Conservation (phyloP, 2,329 filamentous ascomycete species). For the Aspergillus sp. region DNA sequence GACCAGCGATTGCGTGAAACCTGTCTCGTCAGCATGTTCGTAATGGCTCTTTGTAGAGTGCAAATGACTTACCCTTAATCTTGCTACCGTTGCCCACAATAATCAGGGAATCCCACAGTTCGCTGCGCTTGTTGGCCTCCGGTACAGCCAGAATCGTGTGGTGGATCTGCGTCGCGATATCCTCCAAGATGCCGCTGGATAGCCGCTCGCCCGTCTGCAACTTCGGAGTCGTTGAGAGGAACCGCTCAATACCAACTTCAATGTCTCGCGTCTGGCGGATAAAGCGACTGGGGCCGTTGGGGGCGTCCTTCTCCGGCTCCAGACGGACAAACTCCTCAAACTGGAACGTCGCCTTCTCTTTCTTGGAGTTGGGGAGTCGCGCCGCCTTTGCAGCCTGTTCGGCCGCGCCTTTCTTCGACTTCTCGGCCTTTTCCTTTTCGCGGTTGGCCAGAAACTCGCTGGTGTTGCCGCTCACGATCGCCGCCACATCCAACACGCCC, state of each 20-base stretch:
- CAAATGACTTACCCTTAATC: conserved; percentile 50
- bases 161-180: conserved; percentile 80
- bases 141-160: conserved; percentile 77
- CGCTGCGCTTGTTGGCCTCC: conserved; percentile 77
- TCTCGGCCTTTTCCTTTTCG: conserved; percentile 58
- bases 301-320: conserved; percentile 51
- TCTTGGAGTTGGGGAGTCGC: conserved; percentile 58
- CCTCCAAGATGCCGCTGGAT: conserved; percentile 69
- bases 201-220: conserved; percentile 30
- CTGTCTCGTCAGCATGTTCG: conserved; percentile 33
- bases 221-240: conserved; percentile 52
- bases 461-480: conserved; percentile 64
- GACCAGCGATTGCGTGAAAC: conserved; percentile 86
- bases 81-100: conserved; percentile 84
- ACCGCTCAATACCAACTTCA: conserved; percentile 62
- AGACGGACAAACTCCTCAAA: conserved; percentile 59
- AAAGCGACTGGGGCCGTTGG: conserved; percentile 50
- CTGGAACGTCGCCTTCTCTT: conserved; percentile 57
- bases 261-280: conserved; percentile 54
- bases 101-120: conserved; percentile 88
- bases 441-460: conserved; percentile 61
- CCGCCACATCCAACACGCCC: conserved; percentile 62
- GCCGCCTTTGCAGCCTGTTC: conserved; percentile 48
- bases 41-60: not conserved
- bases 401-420: conserved; percentile 51